These are phyloP conservation scores for Fraxinus pennsylvanica DNA, from an alignment of 257 asterid species.

Conservation along the genomic window DNA sequence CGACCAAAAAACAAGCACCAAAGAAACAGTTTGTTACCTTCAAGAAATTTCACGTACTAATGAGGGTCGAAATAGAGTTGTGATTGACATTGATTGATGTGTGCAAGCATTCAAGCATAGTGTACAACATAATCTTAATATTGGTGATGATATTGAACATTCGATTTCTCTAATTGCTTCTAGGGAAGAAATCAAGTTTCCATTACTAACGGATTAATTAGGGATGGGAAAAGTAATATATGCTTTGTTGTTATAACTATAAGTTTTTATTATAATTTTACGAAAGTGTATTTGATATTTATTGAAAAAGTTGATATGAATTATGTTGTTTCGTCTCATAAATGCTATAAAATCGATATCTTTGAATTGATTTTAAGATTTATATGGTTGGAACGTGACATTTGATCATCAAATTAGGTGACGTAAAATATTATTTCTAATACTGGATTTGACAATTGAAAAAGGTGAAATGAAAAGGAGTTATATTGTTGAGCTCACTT, in stretches of 20 bases:
- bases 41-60: constrained; percentile 58
- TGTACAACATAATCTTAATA: constrained; percentile 56
- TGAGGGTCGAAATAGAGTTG: constrained; percentile 39
- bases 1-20: constrained; percentile 18
- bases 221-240: not conserved
- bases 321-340: no score
- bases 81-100: constrained; percentile 48
- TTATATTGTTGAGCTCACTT: no score
- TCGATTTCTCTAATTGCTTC: constrained; percentile 46
- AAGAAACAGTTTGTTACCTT: constrained; percentile 61
- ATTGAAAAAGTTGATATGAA: not conserved
- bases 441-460: no score
- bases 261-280: constrained; percentile 29
- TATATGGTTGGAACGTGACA: no score
- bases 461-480: no score
- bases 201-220: not conserved
- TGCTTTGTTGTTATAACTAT: constrained; percentile 3
- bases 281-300: constrained; percentile 22
- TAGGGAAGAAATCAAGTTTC: constrained; percentile 39
- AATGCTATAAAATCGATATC: no score
- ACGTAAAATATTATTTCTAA: no score
- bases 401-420: no score
- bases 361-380: no score
- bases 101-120: constrained; percentile 66
- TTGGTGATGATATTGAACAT: constrained; percentile 64